A percentile compares a stretch with the other conserved stretches of the same genome.
phyloP scores from a whole-genome alignment of 805 yeast species.

The Lipomyces anomalus region DNA sequence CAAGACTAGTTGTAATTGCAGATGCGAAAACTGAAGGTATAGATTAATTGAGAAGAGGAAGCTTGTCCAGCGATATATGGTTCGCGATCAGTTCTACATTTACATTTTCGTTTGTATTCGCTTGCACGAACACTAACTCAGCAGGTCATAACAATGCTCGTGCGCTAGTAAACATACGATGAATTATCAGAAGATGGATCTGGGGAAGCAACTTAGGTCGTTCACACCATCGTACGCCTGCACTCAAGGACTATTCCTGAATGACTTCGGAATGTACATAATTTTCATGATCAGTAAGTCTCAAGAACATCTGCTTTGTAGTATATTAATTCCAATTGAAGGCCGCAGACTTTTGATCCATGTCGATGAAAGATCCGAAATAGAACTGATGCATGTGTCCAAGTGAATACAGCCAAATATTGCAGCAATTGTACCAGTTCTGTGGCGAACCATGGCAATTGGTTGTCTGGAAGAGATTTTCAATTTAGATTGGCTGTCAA shows the following conservation, averaged over 20 bases:
- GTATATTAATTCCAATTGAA: no score
- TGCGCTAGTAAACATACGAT: no score
- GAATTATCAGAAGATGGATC: no score
- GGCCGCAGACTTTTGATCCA: slow-evolving; percentile 13
- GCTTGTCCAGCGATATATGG: no score
- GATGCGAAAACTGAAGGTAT: no score
- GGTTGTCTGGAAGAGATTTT: slow-evolving; percentile 34
- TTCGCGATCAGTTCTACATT: no score
- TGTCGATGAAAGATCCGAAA: slow-evolving; percentile 7
- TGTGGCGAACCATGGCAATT: slow-evolving; percentile 50
- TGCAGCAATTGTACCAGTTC: slow-evolving; percentile 46
- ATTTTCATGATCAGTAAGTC: slow-evolving; percentile 14
- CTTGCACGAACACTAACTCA: no score
- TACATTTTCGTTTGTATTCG: no score
- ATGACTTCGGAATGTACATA: slow-evolving; percentile 10
- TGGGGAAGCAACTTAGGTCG: neutral
- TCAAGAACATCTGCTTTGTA: no score
- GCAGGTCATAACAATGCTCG: no score
- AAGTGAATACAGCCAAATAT: slow-evolving; percentile 23
- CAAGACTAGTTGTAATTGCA: no score
- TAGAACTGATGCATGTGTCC: slow-evolving; percentile 1
- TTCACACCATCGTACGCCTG: slow-evolving; percentile 13
- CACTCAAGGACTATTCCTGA: slow-evolving; percentile 15
- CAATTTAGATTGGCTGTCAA: slow-evolving; percentile 2
- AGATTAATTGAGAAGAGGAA: no score